Evolutionary conservation across 2,329 filamentous ascomycete species (phyloP).

Genomic region (Botrytis tulipae): DNA sequence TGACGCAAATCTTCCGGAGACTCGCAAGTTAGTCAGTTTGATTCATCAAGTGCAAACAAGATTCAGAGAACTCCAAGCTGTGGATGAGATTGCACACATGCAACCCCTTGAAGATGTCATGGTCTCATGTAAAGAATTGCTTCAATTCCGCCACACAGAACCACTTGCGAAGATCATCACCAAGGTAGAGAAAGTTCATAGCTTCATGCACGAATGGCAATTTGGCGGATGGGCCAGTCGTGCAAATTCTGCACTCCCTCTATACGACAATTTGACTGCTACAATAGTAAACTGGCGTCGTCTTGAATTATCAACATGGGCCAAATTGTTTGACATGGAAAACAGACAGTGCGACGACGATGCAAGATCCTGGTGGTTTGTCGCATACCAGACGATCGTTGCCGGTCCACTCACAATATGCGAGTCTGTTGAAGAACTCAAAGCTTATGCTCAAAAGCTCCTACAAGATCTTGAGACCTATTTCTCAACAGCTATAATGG

Average conservation of each 20-base stretch:
- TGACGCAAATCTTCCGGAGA: constrained; percentile 73
- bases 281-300: constrained; percentile 86
- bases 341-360: constrained; percentile 70
- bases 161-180: constrained; percentile 84
- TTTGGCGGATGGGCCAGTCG: constrained; percentile 79
- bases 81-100: constrained; percentile 69
- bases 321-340: constrained; percentile 82
- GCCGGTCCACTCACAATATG: constrained; percentile 68
- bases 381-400: constrained; percentile 88
- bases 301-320: constrained; percentile 89
- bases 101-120: constrained; percentile 78
- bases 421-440: constrained; percentile 57
- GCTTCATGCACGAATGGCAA: constrained; percentile 90
- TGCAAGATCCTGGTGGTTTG: constrained; percentile 91
- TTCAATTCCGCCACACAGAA: constrained; percentile 74
- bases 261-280: constrained; percentile 77
- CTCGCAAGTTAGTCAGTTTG: constrained; percentile 68
- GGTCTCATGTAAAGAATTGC: constrained; percentile 68
- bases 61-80: constrained; percentile 67
- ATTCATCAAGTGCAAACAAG: constrained; percentile 66
- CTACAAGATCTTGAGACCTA: constrained; percentile 77
- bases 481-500: constrained; percentile 73
- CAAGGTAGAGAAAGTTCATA: constrained; percentile 83
- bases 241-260: constrained; percentile 64
- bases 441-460: constrained; percentile 63